A percentile compares a stretch with the other conserved stretches of the same genome.
Conservation (phyloP, 331 rosid species). For the Malus hybrid region DNA sequence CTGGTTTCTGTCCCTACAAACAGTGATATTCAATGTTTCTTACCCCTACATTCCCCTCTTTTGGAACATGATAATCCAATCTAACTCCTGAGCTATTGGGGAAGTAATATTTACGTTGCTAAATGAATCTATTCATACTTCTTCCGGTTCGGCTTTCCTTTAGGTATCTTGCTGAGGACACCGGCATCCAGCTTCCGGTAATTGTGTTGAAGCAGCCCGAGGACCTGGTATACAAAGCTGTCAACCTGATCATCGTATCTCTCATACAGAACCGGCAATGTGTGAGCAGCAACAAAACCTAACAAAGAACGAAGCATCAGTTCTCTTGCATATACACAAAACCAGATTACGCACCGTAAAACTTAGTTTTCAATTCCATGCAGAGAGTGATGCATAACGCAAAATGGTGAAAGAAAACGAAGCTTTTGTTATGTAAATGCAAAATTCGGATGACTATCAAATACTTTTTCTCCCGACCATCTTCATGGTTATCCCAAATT, state of each 20-base stretch:
- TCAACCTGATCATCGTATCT: slow-evolving; percentile 72
- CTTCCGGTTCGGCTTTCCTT: slow-evolving; percentile 47
- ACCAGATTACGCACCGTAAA: background rate
- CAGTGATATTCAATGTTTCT: background rate
- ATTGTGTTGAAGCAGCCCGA: slow-evolving; percentile 42
- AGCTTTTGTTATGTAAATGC: background rate
- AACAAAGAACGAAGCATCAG: background rate
- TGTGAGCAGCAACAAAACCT: slow-evolving; percentile 88
- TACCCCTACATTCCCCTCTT: background rate
- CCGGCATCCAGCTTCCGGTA: slow-evolving; percentile 51
- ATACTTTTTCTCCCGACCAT: background rate
- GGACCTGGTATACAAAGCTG: slow-evolving; percentile 42
- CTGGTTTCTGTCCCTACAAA: background rate
- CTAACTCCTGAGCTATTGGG: background rate
- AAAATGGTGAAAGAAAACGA: background rate
- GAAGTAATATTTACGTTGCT: background rate
- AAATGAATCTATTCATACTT: slow-evolving; percentile 49
- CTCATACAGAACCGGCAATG: slow-evolving; percentile 84
- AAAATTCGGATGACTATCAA: background rate
- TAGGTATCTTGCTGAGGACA: slow-evolving; percentile 75
- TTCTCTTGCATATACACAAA: background rate
- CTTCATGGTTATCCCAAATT: background rate
- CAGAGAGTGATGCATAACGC: background rate
- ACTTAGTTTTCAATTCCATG: background rate
- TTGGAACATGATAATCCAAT: background rate